phyloP scores from a whole-genome alignment of 2,329 filamentous ascomycete genomes.

The Neonectria ditissima region DNA sequence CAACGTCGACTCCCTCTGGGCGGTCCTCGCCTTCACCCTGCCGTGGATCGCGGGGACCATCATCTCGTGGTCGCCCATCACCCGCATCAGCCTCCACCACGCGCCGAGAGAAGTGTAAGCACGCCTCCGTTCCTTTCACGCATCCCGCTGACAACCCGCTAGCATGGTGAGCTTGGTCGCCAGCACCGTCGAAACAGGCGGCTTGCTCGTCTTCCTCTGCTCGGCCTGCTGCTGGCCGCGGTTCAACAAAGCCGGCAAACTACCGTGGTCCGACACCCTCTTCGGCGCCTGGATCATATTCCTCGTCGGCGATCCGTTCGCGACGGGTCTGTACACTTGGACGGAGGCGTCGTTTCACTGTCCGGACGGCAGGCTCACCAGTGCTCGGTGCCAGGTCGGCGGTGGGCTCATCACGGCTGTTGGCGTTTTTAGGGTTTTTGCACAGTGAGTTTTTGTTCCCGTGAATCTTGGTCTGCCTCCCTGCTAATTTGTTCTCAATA shows the following conservation, averaged over 20 bases:
- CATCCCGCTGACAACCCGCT: too few species aligned
- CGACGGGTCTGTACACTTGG: not conserved
- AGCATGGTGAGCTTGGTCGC: not conserved
- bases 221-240: not conserved
- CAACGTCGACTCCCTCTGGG: not conserved
- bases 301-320: not conserved
- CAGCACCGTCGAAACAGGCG: not conserved
- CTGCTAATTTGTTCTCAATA: not conserved
- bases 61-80: not conserved
- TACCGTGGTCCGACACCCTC: not conserved
- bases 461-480: not conserved
- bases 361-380: not conserved
- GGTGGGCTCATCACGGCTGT: not conserved
- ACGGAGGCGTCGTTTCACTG: not conserved
- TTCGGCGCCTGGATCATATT: not conserved
- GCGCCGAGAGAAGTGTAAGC: not conserved
- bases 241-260: not conserved
- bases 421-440: not conserved
- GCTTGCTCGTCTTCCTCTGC: not conserved
- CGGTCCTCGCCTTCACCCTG: not conserved
- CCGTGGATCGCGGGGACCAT: not conserved
- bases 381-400: not conserved
- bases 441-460: not conserved
- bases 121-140: too few species aligned
- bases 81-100: not conserved